Evolutionary conservation across 306 rosid genomes (phyloP).

Genomic region (Rosa rugosa): DNA sequence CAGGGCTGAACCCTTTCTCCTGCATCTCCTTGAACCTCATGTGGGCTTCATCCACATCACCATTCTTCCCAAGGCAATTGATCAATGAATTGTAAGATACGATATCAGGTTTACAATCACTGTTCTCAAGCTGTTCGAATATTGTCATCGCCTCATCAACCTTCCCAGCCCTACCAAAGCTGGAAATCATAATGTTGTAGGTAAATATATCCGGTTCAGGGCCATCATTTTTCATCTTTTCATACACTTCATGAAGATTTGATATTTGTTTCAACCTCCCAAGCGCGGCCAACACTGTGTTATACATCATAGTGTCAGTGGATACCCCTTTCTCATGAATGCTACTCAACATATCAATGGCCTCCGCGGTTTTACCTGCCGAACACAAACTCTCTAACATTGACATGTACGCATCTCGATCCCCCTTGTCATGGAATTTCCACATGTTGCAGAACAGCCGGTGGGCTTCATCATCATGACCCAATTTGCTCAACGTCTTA

Average conservation of each 20-base stretch:
- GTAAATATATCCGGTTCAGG: slow-evolving; percentile 80
- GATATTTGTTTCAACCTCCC: slow-evolving; percentile 71
- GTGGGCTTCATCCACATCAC: slow-evolving; percentile 94
- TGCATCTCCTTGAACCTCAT: slow-evolving; percentile 93
- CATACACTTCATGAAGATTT: slow-evolving; percentile 66
- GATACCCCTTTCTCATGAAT: slow-evolving; percentile 78
- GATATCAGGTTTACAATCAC: slow-evolving; percentile 66
- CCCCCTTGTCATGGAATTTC: slow-evolving; percentile 75
- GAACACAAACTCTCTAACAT: slow-evolving; percentile 84
- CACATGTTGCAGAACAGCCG: slow-evolving; percentile 90
- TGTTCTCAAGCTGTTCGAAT: slow-evolving; percentile 81
- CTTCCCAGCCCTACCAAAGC: slow-evolving; percentile 81
- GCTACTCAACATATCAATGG: slow-evolving; percentile 67
- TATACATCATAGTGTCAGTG: slow-evolving; percentile 77
- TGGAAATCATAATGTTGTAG: slow-evolving; percentile 76
- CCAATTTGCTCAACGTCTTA: slow-evolving; percentile 71
- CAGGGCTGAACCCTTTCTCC: slow-evolving; percentile 82
- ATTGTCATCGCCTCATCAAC: slow-evolving; percentile 60
- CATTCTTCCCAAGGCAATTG: slow-evolving; percentile 94
- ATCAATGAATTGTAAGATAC: slow-evolving; percentile 82
- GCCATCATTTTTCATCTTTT: slow-evolving; percentile 79
- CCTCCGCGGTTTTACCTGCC: slow-evolving; percentile 75
- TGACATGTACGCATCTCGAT: slow-evolving; percentile 66
- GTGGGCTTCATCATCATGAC: slow-evolving; percentile 86
- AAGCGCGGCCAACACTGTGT: slow-evolving; percentile 69